Evolutionary conservation across 2,329 filamentous ascomycete species (phyloP).

Genomic region (Colletotrichum sp.): DNA sequence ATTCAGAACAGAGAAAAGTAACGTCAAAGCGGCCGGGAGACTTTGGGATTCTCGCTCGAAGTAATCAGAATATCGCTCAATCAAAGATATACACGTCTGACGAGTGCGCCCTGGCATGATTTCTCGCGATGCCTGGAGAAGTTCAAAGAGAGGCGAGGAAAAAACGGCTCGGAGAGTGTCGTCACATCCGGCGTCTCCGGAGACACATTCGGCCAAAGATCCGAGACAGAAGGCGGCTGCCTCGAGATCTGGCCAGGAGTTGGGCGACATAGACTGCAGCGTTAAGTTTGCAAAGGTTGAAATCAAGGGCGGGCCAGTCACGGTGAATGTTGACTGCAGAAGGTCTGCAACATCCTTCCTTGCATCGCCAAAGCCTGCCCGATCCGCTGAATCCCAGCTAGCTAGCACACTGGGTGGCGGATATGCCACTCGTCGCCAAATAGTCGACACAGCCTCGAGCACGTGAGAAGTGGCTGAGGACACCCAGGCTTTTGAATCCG

Average conservation of each 20-base stretch:
- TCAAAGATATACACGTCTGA: constrained; percentile 71
- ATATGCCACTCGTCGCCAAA: constrained; percentile 73
- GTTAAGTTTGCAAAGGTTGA: constrained; percentile 62
- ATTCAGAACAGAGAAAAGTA: constrained; percentile 74
- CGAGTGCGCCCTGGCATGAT: constrained; percentile 66
- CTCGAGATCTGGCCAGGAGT: constrained; percentile 65
- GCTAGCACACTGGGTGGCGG: constrained; percentile 62
- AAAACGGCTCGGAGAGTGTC: constrained; percentile 67
- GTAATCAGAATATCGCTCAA: constrained; percentile 77
- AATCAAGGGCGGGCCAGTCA: constrained; percentile 62
- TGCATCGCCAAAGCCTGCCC: constrained; percentile 72
- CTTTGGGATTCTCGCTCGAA: constrained; percentile 73
- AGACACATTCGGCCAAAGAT: constrained; percentile 69
- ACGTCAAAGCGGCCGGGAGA: constrained; percentile 73
- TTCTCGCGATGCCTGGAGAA: constrained; percentile 54
- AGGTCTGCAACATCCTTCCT: constrained; percentile 82
- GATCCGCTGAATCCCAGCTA: constrained; percentile 74
- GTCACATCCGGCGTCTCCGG: constrained; percentile 63
- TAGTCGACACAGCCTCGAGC: constrained; percentile 68
- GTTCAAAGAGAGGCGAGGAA: constrained; percentile 59
- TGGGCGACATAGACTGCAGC: constrained; percentile 51
- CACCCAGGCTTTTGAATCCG: constrained; percentile 58
- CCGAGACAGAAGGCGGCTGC: constrained; percentile 68
- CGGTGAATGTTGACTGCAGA: constrained; percentile 72
- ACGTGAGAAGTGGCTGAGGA: constrained; percentile 62